Evolutionary conservation across 2,329 filamentous ascomycete genomes (phyloP), one percentile per base, ranked within the genome.

Genomic region (Pseudocercospora cruenta): DNA sequence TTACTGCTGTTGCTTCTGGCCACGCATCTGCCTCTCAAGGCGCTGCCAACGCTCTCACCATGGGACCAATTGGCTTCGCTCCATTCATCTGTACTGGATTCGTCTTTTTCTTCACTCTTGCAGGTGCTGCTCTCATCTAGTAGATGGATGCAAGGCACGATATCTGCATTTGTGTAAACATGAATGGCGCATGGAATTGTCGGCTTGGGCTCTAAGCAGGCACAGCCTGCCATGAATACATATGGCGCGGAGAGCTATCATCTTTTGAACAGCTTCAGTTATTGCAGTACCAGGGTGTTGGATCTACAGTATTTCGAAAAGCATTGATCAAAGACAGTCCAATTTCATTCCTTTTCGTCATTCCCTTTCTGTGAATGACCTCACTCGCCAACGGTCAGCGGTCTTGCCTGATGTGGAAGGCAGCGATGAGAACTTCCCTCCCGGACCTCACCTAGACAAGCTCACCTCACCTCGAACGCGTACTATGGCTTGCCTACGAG

Each of bases 61-160:
- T 79, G 59, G 79, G 82, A 45, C 82, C 83, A 69, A 76, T 85
- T 67, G 78, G 80, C 60, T 70, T 85, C 60, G 82, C 82, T 69
- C 85, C 86, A 62, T 73, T 86, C 59, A 75, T 85, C 26, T 85
- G 84, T 72, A 82, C 82, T 60, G 75, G 82, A 49, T 80, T 86
- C 24, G 83, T 88, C 9, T 71, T 84, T 45, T 67, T 84, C 62
- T 87, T 84, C 53, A 82, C 83, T 16, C 64, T 88, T 14, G 80
- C 88, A 66, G 86, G 86, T 43, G 85, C 85, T 63, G 71, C 79
- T 63, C 75, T 84, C 14, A 63, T 75, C 64, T 73, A 63, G 33
- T 67, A 71, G 55, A 22, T 58, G 55, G 19, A 43, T 14, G 55
- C 19, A 10, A 39, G 31, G 22, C 31, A 58, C 24, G n/a, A 58